Evolutionary conservation across 2,329 filamentous ascomycete species (phyloP), one percentile per base, ranked within the genome.

Genomic region (Penicillium paneum): DNA sequence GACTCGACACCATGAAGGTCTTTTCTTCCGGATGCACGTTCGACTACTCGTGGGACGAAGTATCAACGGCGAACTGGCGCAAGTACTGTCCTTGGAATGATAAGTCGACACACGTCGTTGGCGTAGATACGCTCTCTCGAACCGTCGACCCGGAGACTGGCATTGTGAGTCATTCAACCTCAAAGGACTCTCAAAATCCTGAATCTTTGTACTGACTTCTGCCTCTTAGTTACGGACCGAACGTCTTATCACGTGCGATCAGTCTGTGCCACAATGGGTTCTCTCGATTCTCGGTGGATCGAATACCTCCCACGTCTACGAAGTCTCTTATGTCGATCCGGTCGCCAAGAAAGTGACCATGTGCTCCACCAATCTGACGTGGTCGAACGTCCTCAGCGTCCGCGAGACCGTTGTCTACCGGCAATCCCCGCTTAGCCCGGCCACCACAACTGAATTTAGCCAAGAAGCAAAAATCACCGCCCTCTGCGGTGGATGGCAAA

Each of bases 31-130:
- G 81, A 36, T 90, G 91, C 76, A 91, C 91, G 58, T 99, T 95
- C 78, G 83, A 96, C 79, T 99, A 99, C 81, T 96, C 93, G 42
- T 99, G 94, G 94, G 91, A 96, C 70, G 93, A 97, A 75, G 94
- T 99, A 34, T 96, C 91, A 26, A 91, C 91, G 13, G 91, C 90
- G 72, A 99, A 99, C 82, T 99, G 94, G 94, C 88, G 87, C 66
- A 99, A 99, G 76, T 99, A 99, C 78, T 95, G 91, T 69, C 93
- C 93, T 19, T 97, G 94, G 93, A 99, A 99, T 79, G 89, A 97
- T 74, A 94, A 96, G 78, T 92, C 90, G n/a, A 90, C 91, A 38
- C 94, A 99, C 75, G 94, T 99, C 63, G 86, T 95, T 63, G 92
- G 91, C 63, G 94, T 97, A 68, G 94, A 99, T 78, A 97, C 93